Evolutionary conservation across 768 basidiomycete genomes (phyloP), one percentile per base, ranked within the genome.

Genomic region (Podaxis mareebaensis): DNA sequence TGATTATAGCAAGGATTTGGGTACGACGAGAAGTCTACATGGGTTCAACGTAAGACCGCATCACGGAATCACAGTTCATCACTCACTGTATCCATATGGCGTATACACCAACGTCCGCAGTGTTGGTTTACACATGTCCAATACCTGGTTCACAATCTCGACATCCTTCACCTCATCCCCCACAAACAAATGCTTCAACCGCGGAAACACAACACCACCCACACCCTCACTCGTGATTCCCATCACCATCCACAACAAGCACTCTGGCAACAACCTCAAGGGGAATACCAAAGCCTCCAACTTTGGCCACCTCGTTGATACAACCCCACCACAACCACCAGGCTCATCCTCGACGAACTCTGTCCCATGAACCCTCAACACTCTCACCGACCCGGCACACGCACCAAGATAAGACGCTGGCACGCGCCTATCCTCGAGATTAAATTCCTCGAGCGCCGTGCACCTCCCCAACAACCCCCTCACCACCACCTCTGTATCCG

Each of bases 221-320:
- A 6, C 28, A 17, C 22, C 48, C 15, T 44, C 38, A n/a, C 53
- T 24, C 11, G 22, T 15, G 8, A 44, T 44, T 12, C 42, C 61
- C 44, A 56, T 22, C 13, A 26, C 20, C 51, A 62, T 62, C 61
- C 61, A 62, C 24, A 55, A 24, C 44, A 62, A 49, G 20, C 61
- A 62, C 33, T 62, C 61, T 0, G 61, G 61, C 30, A 62, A 56
- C 46, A 62, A 38, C 39, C 46, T 55, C 20, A 36, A 36, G 13
- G 61, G 61, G 49, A 62, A 62, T 15, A 56, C 42, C 61, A 62
- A 62, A 30, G 61, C 44, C 30, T 62, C 44, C 53, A 62, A 48
- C 24, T 22, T 49, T 22, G 61, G 44, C 61, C 61, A 62, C 42
- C 38, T 33, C 20, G 26, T 53, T 11, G 44, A 17, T 10, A 33